Conservation (phyloP, 177 flowering plant species). For the Vitis hybrid region DNA sequence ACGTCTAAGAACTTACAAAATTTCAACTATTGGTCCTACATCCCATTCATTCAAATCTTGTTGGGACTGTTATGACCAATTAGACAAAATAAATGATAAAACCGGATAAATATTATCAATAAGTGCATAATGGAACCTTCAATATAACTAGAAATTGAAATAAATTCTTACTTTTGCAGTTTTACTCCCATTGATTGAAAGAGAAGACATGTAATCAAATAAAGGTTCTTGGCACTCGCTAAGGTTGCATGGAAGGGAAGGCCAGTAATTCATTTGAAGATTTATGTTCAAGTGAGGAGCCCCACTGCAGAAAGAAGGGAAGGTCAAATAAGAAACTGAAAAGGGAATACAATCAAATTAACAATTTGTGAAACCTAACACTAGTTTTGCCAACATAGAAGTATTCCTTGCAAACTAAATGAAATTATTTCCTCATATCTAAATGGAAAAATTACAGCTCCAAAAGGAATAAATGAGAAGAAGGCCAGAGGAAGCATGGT, state of each 20-base stretch:
- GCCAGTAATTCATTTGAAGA: constrained; percentile 99
- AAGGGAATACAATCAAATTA: neutral
- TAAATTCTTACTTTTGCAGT: constrained; percentile 71
- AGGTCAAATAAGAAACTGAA: neutral
- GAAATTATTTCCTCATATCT: too few relatives aligned
- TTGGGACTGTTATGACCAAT: neutral
- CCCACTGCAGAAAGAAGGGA: constrained; percentile 46
- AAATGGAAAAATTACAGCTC: too few relatives aligned
- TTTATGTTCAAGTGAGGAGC: constrained; percentile 95
- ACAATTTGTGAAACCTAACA: too few relatives aligned
- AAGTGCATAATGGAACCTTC: neutral
- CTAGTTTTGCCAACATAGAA: too few relatives aligned
- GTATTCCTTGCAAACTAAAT: too few relatives aligned
- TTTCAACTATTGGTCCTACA: neutral
- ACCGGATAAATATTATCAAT: neutral
- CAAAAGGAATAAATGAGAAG: too few relatives aligned
- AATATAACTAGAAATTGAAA: neutral
- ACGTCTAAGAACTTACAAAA: neutral
- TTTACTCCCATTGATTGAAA: constrained; percentile 76
- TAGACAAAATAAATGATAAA: neutral
- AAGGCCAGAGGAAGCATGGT: too few relatives aligned
- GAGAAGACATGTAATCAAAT: constrained; percentile 68
- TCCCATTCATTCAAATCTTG: neutral
- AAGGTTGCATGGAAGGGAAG: constrained; percentile 87
- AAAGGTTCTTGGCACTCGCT: constrained; percentile 91